Evolutionary conservation across 495 filamentous ascomycete genomes (phyloP).

Genomic region (Cryomyces minteri): DNA sequence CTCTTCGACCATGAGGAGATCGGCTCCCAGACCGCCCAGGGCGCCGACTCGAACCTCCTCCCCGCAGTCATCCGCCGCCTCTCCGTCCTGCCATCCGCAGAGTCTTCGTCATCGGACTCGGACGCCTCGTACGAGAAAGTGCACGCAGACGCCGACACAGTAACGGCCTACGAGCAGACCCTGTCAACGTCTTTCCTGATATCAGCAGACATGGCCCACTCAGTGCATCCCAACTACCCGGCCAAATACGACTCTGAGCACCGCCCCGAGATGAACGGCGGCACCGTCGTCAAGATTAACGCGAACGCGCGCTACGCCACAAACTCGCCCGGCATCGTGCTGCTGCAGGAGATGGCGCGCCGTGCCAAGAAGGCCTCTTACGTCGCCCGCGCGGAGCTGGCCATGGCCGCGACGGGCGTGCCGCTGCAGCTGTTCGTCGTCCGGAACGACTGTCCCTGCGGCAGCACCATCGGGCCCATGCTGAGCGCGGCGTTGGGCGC

Average conservation of each 20-base stretch:
- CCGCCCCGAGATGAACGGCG: slow-evolving; percentile 88
- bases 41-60: slow-evolving; percentile 81
- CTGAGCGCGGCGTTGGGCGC: slow-evolving; percentile 67
- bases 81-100: slow-evolving; percentile 44
- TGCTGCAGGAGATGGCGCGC: slow-evolving; percentile 72
- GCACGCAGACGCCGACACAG: slow-evolving; percentile 24
- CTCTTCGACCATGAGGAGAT: slow-evolving; percentile 98
- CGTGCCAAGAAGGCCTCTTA: slow-evolving; percentile 25
- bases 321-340: slow-evolving; percentile 85
- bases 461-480: slow-evolving; percentile 94
- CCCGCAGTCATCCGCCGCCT: slow-evolving; percentile 78
- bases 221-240: slow-evolving; percentile 83
- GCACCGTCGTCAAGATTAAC: slow-evolving; percentile 93
- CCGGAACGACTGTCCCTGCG: slow-evolving; percentile 83
- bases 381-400: slow-evolving; percentile 1
- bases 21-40: slow-evolving; percentile 78
- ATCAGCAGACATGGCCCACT: slow-evolving; percentile 95
- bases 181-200: slow-evolving; percentile 83
- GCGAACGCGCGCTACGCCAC: slow-evolving; percentile 93
- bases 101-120: slow-evolving; percentile 23
- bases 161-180: slow-evolving; percentile 85
- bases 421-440: slow-evolving; percentile 94
- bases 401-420: slow-evolving; percentile 30
- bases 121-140: slow-evolving; percentile 33
- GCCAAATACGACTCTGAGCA: slow-evolving; percentile 83